phyloP scores from a whole-genome alignment of 768 basidiomycete genomes.

The Guyanaporus albipodus region DNA sequence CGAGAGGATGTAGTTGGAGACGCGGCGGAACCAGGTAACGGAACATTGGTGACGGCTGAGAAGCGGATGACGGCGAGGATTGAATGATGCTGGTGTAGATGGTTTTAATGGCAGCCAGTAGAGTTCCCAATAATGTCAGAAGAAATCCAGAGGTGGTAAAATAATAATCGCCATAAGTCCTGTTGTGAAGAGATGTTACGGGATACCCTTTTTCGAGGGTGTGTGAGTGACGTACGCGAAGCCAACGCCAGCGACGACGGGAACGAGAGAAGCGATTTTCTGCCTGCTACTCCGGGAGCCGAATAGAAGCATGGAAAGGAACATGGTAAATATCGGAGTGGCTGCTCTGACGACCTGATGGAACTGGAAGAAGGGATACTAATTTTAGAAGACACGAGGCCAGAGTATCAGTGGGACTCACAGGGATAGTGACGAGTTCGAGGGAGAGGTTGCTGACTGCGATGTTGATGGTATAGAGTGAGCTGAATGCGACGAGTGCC shows the following conservation, averaged over 20 bases:
- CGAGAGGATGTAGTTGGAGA: constrained; percentile 66
- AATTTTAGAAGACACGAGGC: neutral
- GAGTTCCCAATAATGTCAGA: constrained; percentile 84
- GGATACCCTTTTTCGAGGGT: neutral
- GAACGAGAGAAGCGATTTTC: constrained; percentile 71
- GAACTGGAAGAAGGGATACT: constrained; percentile 51
- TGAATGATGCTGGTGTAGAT: constrained; percentile 84
- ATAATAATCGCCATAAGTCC: constrained; percentile 94
- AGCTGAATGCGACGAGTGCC: constrained; percentile 76
- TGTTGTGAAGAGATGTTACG: constrained; percentile 28
- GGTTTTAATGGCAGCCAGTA: constrained; percentile 92
- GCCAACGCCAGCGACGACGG: constrained; percentile 86
- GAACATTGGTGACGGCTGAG: constrained; percentile 12
- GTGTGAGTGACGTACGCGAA: constrained; percentile 57
- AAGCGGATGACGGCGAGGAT: constrained; percentile 32
- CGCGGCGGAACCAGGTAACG: constrained; percentile 30
- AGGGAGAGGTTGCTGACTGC: constrained; percentile 91
- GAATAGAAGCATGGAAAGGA: constrained; percentile 69
- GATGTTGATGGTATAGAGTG: constrained; percentile 92
- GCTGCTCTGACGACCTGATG: constrained; percentile 95
- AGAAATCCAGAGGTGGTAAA: constrained; percentile 82
- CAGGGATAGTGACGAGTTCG: constrained; percentile 84
- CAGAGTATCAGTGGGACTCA: constrained; percentile 38
- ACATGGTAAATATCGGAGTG: constrained; percentile 88
- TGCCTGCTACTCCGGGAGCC: constrained; percentile 52